phyloP scores from a whole-genome alignment of 2,329 filamentous ascomycete species.

The Lachnellula hyalina region DNA sequence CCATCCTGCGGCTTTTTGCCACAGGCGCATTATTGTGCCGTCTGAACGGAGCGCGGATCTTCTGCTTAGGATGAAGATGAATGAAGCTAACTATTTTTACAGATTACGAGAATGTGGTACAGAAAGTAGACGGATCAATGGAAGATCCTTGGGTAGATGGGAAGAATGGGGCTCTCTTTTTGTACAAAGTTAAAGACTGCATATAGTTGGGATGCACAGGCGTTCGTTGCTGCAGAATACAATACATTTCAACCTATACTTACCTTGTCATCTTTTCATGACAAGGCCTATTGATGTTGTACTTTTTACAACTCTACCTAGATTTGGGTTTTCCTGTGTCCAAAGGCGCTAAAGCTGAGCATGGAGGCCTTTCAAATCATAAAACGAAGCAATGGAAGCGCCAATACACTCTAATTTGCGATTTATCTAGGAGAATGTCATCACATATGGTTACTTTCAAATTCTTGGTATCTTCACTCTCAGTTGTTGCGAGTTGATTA shows the following conservation, averaged over 20 bases:
- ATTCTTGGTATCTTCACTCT: too few species aligned
- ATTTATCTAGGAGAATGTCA: too few species aligned
- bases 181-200: conserved; percentile 26
- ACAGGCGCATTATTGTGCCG: too few species aligned
- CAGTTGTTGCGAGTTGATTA: too few species aligned
- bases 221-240: conserved; percentile 19
- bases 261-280: background rate
- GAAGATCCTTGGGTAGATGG: background rate
- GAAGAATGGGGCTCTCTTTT: conserved; percentile 11
- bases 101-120: conserved; percentile 46
- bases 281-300: background rate
- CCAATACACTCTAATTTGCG: too few species aligned
- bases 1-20: too few species aligned
- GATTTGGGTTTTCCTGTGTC: too few species aligned
- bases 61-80: background rate
- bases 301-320: too few species aligned
- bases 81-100: conserved; percentile 4
- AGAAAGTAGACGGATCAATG: conserved; percentile 40
- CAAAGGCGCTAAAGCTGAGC: too few species aligned
- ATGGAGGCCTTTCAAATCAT: too few species aligned
- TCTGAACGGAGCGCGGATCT: background rate
- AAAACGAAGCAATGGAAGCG: too few species aligned
- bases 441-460: too few species aligned
- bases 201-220: conserved; percentile 23
- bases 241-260: background rate